Base-by-base conservation (phyloP, 2,329 filamentous ascomycete species). In the Neonectria neomacrospora region DNA sequence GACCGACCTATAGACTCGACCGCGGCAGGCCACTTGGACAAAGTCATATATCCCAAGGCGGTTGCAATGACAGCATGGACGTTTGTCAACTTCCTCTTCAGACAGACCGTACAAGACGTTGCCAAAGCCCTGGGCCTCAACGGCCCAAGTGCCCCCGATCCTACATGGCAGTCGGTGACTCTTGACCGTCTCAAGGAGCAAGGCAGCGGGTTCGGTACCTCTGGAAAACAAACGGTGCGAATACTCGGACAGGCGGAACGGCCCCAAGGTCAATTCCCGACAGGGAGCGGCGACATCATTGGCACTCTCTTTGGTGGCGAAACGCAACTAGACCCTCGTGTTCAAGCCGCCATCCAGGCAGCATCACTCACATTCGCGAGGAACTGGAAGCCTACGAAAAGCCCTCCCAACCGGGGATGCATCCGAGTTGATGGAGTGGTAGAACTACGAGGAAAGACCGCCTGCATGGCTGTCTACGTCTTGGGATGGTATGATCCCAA, bases 401-500 rank as follows among this genome's bases (percentile, higher is more conserved):
- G 76, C 8, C 75, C 79, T 2, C 84, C 85, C 0, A 83, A 81
- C 5, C 78, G 83, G 11, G 87, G 87, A 5, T 82, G 81, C 54
- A 78, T 89, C 50, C 73, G 78, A 2, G 79, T 89, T 1, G 83
- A 83, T 16, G 87, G 87, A 0, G 73, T 88, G 11, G 81, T 90
- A 2, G 84, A 88, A 65, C 61, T 89, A 2, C 78, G 82, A 42
- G 80, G 84, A 2, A 73, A 81, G 2, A 80, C 75, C 22, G 81
- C 81, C 1, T 78, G 78, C 53, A 72, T 88, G 58, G 80, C 82
- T 2, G 76, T 88, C 12, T 83, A 87, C 63, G 85, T 86, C 2
- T 62, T 75, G 11, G 83, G 80, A 2, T 86, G 82, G 74, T 90
- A 85, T 75, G 81, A 89, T 70, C 86, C 87, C 1, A 84, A 86